phyloP scores from a whole-genome alignment of 129 eudicot genomes.

The Calendula officinalis region DNA sequence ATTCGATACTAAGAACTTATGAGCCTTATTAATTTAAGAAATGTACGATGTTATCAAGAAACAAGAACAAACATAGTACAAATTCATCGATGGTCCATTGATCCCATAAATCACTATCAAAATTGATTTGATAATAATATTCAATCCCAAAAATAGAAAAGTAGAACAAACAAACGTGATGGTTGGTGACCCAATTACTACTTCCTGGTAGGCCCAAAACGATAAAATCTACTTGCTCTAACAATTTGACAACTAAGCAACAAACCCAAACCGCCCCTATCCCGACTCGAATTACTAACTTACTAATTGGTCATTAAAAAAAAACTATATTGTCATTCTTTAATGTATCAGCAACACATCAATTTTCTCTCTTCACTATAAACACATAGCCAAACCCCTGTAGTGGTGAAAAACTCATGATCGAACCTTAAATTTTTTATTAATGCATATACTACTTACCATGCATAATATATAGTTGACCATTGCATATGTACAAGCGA shows the following conservation, averaged over 20 bases:
- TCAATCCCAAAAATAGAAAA: not conserved
- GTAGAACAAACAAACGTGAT: not conserved
- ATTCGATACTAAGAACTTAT: no score
- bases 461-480: no score
- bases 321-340: no score
- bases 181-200: constrained; percentile 17
- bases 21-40: no score
- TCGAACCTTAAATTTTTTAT: no score
- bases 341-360: not conserved
- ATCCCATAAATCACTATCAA: constrained; percentile 4
- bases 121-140: not conserved
- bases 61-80: constrained; percentile 15
- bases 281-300: no score
- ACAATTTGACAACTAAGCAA: not conserved
- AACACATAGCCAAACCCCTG: no score
- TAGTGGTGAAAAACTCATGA: no score
- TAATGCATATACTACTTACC: no score
- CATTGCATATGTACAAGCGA: no score
- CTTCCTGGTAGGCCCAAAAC: constrained; percentile 21
- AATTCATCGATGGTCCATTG: constrained; percentile 1
- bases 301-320: no score
- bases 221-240: not conserved
- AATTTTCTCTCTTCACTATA: not conserved
- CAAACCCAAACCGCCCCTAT: no score
- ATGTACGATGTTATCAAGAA: not conserved